Base-by-base conservation (phyloP, 129 eudicot species). In the Chrysanthemum seticuspe region DNA sequence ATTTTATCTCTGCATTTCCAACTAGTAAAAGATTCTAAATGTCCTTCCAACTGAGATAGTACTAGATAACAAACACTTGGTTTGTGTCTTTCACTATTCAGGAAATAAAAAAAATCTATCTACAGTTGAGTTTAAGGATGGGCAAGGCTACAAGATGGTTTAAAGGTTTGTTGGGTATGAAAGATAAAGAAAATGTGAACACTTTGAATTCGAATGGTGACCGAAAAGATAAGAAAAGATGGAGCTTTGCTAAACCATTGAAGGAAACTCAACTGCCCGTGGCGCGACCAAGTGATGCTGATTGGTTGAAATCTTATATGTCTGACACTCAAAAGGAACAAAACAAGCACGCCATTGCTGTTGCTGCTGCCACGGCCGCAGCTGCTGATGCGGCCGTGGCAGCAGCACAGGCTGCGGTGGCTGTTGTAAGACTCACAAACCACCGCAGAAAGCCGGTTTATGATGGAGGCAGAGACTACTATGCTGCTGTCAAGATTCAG, bases 371-470 rank as follows among this genome's bases (percentile, higher is more conserved):
- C 72, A 89, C 96, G 4, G 96, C 98, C 0, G 95, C 95, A 0
- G 98, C 96, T 0, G 98, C 98, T 1, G 98, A 93, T 62, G 98
- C 98, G 1, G 98, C 98, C 0, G 95, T 93, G 12, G 92, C 90
- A 0, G 96, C 98, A 0, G 98, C 98, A 0, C 96, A 93, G 80
- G 98, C 98, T 10, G 96, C 98, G 15, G 96, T 86, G 49, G 98
- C 88, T 2, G 98, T 93, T 31, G 98, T 93, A 27, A 74, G 98
- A 31, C 86, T 93, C 10, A 93, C 98, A 6, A 93, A 88, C 57
- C 83, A 85, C 9, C 85, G 90, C 40, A 82, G 87, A 59, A 86
- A 85, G 6, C 68, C 47, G 27, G 10, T 78, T 52, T 82, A 53
- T 70, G 45, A 19, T 48, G 82, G 79, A 56, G 84, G 91, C n/a